phyloP scores from a whole-genome alignment of 2,329 filamentous ascomycete genomes.

The Diaporthe sp. region DNA sequence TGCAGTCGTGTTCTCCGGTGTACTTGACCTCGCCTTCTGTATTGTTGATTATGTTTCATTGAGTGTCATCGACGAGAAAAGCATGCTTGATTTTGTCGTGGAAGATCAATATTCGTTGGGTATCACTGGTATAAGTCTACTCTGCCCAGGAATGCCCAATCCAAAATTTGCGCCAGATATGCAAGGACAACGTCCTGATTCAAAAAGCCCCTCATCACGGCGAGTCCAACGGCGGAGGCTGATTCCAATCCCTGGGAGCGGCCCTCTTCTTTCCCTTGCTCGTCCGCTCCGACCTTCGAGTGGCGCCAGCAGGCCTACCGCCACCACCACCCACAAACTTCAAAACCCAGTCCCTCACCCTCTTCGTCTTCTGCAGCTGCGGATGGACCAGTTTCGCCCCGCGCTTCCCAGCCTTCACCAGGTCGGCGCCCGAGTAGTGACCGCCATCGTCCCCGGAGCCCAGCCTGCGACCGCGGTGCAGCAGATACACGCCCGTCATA shows the following conservation, averaged over 20 bases:
- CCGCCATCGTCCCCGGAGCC: constrained; percentile 66
- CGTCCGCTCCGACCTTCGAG: constrained; percentile 43
- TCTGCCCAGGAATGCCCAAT: not conserved
- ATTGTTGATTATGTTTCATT: not conserved
- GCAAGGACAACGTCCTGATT: not conserved
- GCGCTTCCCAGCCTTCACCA: constrained; percentile 51
- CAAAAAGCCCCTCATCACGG: not conserved
- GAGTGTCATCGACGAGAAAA: not conserved
- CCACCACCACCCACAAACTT: constrained; percentile 70
- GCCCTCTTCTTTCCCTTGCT: constrained; percentile 42
- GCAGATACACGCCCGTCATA: constrained; percentile 76
- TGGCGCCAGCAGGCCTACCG: constrained; percentile 40
- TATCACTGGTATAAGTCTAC: not conserved
- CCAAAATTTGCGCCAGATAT: not conserved
- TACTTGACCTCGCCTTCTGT: too few relatives aligned
- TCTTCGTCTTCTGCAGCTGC: constrained; percentile 72
- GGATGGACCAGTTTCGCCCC: constrained; percentile 48
- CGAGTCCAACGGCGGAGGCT: constrained; percentile 37
- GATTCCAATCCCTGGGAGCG: constrained; percentile 35
- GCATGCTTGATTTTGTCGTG: not conserved
- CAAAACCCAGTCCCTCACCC: constrained; percentile 81
- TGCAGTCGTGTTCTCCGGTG: too few relatives aligned
- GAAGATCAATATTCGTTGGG: not conserved
- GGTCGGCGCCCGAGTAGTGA: constrained; percentile 66
- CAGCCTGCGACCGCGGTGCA: constrained; percentile 66